A percentile compares a stretch with the other conserved stretches of the same genome.
phyloP scores from a whole-genome alignment of 2,329 filamentous ascomycete species.

The Calonectria pauciramosa region DNA sequence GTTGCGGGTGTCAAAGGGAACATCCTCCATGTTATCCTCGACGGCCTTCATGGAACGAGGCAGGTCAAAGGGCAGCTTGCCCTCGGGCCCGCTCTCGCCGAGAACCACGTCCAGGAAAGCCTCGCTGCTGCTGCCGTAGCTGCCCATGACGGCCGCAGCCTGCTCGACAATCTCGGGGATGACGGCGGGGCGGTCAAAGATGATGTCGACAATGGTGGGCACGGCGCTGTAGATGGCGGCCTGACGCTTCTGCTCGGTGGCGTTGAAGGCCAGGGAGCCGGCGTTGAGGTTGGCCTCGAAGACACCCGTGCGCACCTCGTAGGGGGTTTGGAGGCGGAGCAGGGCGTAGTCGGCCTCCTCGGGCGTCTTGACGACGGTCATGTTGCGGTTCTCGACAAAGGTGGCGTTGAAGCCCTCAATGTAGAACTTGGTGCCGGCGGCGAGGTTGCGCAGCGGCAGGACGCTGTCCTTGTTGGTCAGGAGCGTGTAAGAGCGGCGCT shows the following conservation, averaged over 20 bases:
- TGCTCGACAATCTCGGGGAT: slow-evolving; percentile 57
- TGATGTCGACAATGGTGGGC: slow-evolving; percentile 58
- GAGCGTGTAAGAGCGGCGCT: slow-evolving; percentile 46
- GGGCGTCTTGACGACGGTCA: slow-evolving; percentile 50
- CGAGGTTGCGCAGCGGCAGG: slow-evolving; percentile 32
- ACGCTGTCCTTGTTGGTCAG: slow-evolving; percentile 41
- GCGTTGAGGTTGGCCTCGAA: slow-evolving; percentile 50
- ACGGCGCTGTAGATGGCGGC: slow-evolving; percentile 52
- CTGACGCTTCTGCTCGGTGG: slow-evolving; percentile 40
- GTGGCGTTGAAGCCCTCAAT: slow-evolving; percentile 33
- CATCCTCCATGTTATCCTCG: slow-evolving; percentile 41
- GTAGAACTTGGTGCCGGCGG: slow-evolving; percentile 35
- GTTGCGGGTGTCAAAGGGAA: slow-evolving; percentile 43
- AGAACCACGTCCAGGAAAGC: slow-evolving; percentile 61
- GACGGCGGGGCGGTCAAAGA: slow-evolving; percentile 56
- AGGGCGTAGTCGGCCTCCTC: slow-evolving; percentile 57
- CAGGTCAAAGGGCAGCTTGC: slow-evolving; percentile 45
- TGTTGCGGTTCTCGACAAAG: slow-evolving; percentile 31
- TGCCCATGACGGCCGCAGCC: slow-evolving; percentile 54
- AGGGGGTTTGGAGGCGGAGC: slow-evolving; percentile 55
- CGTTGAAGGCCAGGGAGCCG: slow-evolving; percentile 55
- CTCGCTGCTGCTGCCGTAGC: slow-evolving; percentile 53
- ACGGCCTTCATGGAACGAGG: slow-evolving; percentile 58
- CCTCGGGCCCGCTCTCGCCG: slow-evolving; percentile 43
- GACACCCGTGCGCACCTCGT: slow-evolving; percentile 51